Base-by-base conservation (phyloP, 2,329 filamentous ascomycete species). In the Amesomyces nigricolor region DNA sequence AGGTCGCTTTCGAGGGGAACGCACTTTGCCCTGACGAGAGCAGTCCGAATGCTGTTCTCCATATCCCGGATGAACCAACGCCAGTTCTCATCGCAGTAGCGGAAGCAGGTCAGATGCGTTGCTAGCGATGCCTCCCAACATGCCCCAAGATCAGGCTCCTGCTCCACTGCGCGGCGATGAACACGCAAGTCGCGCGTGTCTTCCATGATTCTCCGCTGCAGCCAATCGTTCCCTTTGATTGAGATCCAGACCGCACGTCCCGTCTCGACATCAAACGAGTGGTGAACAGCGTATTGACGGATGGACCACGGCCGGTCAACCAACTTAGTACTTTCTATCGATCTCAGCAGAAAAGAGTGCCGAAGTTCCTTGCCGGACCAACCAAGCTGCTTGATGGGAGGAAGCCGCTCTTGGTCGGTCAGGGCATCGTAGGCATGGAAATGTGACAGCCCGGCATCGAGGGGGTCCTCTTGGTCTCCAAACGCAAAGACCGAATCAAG, bases 51-150 rank as follows among this genome's bases (percentile, higher is more conserved):
- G n/a, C 30, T 17, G 1, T 53, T 35, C 22, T 58, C 55, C 6
- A 47, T 54, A n/a, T 51, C 51, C 2, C 55, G 46, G 26, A 58
- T 30, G 22, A 46, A 58, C 56, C 56, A 54, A n/a, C 56, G 47
- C 42, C 47, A 44, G 29, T 46, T 51, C 7, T 54, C 38, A 13
- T 51, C 47, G 43, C 51, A 58, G 51, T 52, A 58, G 11, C n/a
- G n/a, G 19, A 58, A 54, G 29, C 40, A 56, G 22, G 48, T 53
- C 13, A 55, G 16, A 29, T 45, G 45, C 6, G 46, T 53, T 9
- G 29, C 54, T 3, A 57, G 40, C 9, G 43, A 38, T 13, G 49
- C 39, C 13, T 46, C 44, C 8, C 53, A 53, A 3, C 37, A 37
- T 7, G 38, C 35, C 2, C 14, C 17, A 39, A 53, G 29, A 26